These are phyloP conservation scores for Sporodiniella umbellata DNA, from an alignment of 371 early-diverging fungal species.

Conservation along the genomic window DNA sequence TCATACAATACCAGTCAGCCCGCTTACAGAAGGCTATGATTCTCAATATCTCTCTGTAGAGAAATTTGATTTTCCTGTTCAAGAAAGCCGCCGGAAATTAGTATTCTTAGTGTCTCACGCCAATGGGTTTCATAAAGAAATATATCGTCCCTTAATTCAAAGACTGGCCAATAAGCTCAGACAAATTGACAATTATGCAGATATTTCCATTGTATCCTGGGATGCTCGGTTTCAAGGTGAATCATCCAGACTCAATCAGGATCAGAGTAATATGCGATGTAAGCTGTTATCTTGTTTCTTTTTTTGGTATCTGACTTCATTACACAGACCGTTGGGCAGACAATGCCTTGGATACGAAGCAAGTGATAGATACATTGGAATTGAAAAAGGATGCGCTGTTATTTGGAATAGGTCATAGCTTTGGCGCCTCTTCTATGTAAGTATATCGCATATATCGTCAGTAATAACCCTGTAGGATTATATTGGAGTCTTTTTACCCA, in stretches of 20 bases:
- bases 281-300: conserved; percentile 4
- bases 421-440: conserved; percentile 44
- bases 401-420: conserved; percentile 43
- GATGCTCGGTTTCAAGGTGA: conserved; percentile 49
- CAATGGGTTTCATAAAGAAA: conserved; percentile 44
- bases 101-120: conserved; percentile 36
- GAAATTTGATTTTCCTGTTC: conserved; percentile 21
- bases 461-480: conserved; percentile 12
- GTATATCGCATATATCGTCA: too few species aligned
- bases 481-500: conserved; percentile 36
- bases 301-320: too few species aligned
- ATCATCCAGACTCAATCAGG: conserved; percentile 37
- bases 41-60: conserved; percentile 28
- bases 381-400: conserved; percentile 24
- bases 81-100: conserved; percentile 9
- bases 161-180: conserved; percentile 9
- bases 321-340: conserved; percentile 45
- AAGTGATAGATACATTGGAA: conserved; percentile 26
- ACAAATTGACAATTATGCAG: conserved; percentile 17
- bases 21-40: conserved; percentile 20
- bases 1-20: conserved; percentile 23
- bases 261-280: conserved; percentile 20
- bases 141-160: conserved; percentile 30
- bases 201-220: conserved; percentile 30
- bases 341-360: conserved; percentile 36